Evolutionary conservation across 208 protist species (phyloP), one percentile per base, ranked within the genome.

Genomic region (Wallacemonas sp.): DNA sequence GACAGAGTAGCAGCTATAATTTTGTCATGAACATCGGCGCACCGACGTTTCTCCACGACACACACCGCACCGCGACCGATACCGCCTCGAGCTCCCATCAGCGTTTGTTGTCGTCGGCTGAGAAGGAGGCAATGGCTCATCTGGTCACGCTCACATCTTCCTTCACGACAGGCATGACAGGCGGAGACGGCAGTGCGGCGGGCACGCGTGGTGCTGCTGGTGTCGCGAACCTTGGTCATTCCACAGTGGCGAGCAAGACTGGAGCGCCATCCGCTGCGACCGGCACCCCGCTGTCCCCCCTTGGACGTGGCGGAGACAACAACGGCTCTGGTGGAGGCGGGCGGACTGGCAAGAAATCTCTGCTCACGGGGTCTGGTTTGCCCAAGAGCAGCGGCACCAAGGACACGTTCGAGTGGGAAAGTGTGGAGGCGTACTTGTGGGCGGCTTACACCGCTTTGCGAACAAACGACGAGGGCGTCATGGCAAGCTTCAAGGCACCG

Each of bases 351-450:
- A 34, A 58, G 51, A 58, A 58, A 31, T 27, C 21, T 3, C 2
- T 1, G 0, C 17, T 38, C 8, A 14, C n/a, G 9, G 51, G 28
- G 5, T 4, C 6, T 0, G 8, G 15, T 6, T 1, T 14, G 2
- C 17, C 30, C 30, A 33, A 17, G 21, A 58, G 41, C n/a, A 21
- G 46, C 3, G 55, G 34, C 19, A 66, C 34, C 36, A 70, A 77
- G 34, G 75, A 80, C 62, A 56, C 56, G 26, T 65, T 80, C 28
- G 51, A 58, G 17, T 80, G 74, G 79, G 68, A 31, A 41, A 69
- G 49, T 62, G 79, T 84, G 21, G 78, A 84, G 17, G 69, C 47
- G 21, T 84, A 84, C 66, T 67, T 84, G 42, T 75, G 76, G 60
- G 58, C 66, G 11, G 62, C 75, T 14, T 80, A 80, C 64, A 78